Conservation (phyloP, 768 basidiomycete genomes). For the Suillus bovinus region DNA sequence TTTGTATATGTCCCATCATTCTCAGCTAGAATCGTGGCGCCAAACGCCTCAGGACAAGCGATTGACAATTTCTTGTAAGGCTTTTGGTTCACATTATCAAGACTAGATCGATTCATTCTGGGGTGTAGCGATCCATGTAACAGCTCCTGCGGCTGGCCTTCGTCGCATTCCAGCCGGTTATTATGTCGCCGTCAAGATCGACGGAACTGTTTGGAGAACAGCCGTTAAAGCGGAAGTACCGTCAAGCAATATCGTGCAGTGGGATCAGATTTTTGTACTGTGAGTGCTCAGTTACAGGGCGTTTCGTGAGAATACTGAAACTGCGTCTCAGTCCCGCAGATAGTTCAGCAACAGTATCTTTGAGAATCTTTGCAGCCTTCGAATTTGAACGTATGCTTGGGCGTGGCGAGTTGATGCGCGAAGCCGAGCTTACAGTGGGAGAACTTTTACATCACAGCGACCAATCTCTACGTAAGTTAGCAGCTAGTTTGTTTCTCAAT, state of each 20-base stretch:
- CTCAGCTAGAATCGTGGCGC: slow-evolving; percentile 7
- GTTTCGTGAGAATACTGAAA: not conserved
- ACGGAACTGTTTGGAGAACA: slow-evolving; percentile 8
- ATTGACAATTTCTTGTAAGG: slow-evolving; percentile 6
- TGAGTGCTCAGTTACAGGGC: not conserved
- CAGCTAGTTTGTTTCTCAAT: not conserved
- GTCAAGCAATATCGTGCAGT: slow-evolving; percentile 14
- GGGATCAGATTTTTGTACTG: slow-evolving; percentile 16
- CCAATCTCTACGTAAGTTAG: not conserved
- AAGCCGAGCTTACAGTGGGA: slow-evolving; percentile 4
- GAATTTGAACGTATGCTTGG: slow-evolving; percentile 16
- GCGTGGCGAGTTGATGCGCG: slow-evolving; percentile 11
- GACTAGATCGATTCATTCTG: not conserved
- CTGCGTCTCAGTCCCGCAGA: slow-evolving; percentile 10
- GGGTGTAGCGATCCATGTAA: slow-evolving; percentile 15
- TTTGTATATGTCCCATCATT: slow-evolving; percentile 7
- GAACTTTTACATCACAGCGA: slow-evolving; percentile 5
- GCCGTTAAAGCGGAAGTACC: slow-evolving; percentile 3
- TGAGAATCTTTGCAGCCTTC: slow-evolving; percentile 12
- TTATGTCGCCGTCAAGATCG: slow-evolving; percentile 14
- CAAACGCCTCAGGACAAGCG: slow-evolving; percentile 8
- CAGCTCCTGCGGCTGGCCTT: slow-evolving; percentile 11
- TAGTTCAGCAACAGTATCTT: not conserved
- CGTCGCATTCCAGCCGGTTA: slow-evolving; percentile 18
- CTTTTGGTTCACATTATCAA: not conserved